Percentiles rank a stretch among this genome's conserved stretches.
Evolutionary conservation across 2,329 filamentous ascomycete genomes (phyloP).

Genomic region (Claviceps citrina): DNA sequence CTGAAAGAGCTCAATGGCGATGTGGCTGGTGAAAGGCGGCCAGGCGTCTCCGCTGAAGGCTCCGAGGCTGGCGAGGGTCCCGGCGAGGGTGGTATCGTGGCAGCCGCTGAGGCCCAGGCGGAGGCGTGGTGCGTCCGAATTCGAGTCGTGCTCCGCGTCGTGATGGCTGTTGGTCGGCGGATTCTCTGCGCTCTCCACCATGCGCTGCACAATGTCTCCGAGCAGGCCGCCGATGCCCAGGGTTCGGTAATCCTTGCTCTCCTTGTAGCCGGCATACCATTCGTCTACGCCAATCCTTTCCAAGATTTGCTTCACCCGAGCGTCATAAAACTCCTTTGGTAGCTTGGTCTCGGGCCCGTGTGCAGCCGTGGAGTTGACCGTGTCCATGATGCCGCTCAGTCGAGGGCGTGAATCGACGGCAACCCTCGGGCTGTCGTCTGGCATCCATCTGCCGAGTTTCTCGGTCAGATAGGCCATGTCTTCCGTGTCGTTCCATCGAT

Average conservation of each 20-base stretch:
- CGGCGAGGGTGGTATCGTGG: slow-evolving; percentile 86
- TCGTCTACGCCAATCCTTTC: slow-evolving; percentile 71
- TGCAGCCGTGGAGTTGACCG: slow-evolving; percentile 73
- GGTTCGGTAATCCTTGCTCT: slow-evolving; percentile 73
- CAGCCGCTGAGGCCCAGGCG: slow-evolving; percentile 73
- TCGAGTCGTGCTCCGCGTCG: slow-evolving; percentile 24
- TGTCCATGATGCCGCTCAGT: slow-evolving; percentile 85
- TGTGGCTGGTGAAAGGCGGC: slow-evolving; percentile 86
- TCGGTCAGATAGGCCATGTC: slow-evolving; percentile 76
- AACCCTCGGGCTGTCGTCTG: slow-evolving; percentile 47
- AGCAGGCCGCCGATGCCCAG: slow-evolving; percentile 75
- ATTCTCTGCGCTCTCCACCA: slow-evolving; percentile 50
- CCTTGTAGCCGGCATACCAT: slow-evolving; percentile 79
- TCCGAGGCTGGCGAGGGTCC: slow-evolving; percentile 50
- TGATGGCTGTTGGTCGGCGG: slow-evolving; percentile 38
- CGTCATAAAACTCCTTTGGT: slow-evolving; percentile 76
- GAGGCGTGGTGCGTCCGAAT: slow-evolving; percentile 27
- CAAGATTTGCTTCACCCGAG: slow-evolving; percentile 51
- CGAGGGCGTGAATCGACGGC: slow-evolving; percentile 74
- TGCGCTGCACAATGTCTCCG: slow-evolving; percentile 66
- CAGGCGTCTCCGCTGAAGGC: slow-evolving; percentile 59
- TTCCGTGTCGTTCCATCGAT: slow-evolving; percentile 57
- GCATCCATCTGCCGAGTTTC: slow-evolving; percentile 75
- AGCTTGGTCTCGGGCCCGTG: slow-evolving; percentile 61
- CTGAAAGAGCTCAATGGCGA: slow-evolving; percentile 81